Percentiles rank a stretch among this genome's conserved stretches.
phyloP scores from a whole-genome alignment of 495 filamentous ascomycete species.

The Clavariopsis aquatica region DNA sequence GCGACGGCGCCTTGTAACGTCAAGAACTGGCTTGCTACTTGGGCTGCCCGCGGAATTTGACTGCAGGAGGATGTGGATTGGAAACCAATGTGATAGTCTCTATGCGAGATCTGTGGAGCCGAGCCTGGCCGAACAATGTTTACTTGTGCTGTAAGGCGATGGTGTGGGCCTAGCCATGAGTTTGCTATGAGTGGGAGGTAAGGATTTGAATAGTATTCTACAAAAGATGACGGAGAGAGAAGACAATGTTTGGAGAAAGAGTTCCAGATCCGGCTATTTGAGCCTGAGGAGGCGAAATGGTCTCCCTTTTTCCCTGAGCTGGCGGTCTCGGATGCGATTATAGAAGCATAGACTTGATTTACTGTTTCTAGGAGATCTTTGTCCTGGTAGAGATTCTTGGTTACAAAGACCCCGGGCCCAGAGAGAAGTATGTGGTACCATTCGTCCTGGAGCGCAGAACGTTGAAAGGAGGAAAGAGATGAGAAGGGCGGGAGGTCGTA shows the following conservation, averaged over 20 bases:
- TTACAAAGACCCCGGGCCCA: slow-evolving; percentile 57
- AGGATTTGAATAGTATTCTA: slow-evolving; percentile 57
- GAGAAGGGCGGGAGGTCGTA: slow-evolving; percentile 49
- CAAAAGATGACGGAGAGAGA: slow-evolving; percentile 50
- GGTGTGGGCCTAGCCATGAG: slow-evolving; percentile 56
- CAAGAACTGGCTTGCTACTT: slow-evolving; percentile 52
- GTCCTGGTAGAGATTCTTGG: slow-evolving; percentile 51
- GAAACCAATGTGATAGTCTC: slow-evolving; percentile 62
- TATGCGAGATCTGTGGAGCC: slow-evolving; percentile 53
- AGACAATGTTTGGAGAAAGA: slow-evolving; percentile 58
- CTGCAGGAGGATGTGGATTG: slow-evolving; percentile 44
- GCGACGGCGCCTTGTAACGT: slow-evolving; percentile 61
- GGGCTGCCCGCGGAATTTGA: slow-evolving; percentile 49
- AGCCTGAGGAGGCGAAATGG: slow-evolving; percentile 54
- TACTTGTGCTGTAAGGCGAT: slow-evolving; percentile 57
- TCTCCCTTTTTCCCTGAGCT: slow-evolving; percentile 49
- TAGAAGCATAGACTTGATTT: slow-evolving; percentile 50
- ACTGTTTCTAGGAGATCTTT: slow-evolving; percentile 41
- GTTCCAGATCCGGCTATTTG: slow-evolving; percentile 61
- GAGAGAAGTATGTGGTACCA: slow-evolving; percentile 56
- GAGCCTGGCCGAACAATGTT: slow-evolving; percentile 59
- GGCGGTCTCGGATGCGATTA: slow-evolving; percentile 48
- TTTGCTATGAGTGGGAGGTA: slow-evolving; percentile 51
- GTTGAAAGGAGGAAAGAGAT: slow-evolving; percentile 24
- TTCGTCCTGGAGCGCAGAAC: slow-evolving; percentile 53